Evolutionary conservation across 1,139 yeast genomes (phyloP).

Genomic region (Sugiyamaella xylanicola): DNA sequence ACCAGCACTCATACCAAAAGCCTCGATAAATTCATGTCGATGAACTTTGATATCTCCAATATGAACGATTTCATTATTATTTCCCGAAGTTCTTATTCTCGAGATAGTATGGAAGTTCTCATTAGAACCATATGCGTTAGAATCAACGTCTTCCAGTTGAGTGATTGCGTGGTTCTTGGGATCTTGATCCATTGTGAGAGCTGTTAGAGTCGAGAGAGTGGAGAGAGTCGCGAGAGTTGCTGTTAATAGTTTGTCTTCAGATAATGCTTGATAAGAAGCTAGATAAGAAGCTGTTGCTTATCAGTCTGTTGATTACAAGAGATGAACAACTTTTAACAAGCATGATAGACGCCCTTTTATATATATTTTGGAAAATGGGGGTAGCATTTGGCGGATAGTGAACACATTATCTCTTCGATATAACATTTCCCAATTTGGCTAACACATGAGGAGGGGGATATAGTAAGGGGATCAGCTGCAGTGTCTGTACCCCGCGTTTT

Average conservation of each 20-base stretch:
- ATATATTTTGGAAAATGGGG: neutral
- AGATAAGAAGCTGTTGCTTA: neutral
- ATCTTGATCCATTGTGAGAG: too few species aligned
- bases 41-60: constrained; percentile 73
- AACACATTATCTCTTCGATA: neutral
- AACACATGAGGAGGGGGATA: neutral
- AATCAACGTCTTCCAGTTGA: constrained; percentile 6
- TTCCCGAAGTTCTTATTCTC: constrained; percentile 43
- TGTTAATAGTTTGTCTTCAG: too few species aligned
- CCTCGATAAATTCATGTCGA: constrained; percentile 58
- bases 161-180: constrained; percentile 6
- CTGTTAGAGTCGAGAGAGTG: too few species aligned
- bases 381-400: neutral
- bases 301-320: neutral
- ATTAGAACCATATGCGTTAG: neutral
- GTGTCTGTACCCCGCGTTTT: neutral
- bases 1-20: constrained; percentile 64
- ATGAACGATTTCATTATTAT: constrained; percentile 59
- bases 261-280: neutral
- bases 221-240: too few species aligned
- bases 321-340: neutral
- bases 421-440: neutral
- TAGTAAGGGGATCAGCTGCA: neutral
- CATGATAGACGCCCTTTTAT: neutral
- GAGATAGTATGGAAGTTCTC: constrained; percentile 19